Conservation (phyloP, 768 basidiomycete genomes). For the Leccinellum luteum region DNA sequence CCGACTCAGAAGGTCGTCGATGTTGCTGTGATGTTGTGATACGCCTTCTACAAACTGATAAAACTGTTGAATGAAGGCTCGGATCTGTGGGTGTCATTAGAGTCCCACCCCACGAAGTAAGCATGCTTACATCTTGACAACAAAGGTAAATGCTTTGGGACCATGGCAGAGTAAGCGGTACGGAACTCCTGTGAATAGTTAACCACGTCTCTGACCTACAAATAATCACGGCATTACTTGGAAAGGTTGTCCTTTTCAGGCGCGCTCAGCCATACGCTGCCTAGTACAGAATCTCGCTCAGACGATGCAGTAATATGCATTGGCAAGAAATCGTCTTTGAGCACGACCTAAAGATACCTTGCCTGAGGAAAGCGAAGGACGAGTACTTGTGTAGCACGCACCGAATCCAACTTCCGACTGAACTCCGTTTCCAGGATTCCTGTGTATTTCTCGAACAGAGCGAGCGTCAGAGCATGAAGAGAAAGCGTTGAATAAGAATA, state of each 20-base stretch:
- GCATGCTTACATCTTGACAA: slow-evolving; percentile 71
- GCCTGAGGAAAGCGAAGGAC: neutral
- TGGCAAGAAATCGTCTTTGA: slow-evolving; percentile 83
- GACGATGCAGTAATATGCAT: slow-evolving; percentile 66
- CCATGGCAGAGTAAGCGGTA: slow-evolving; percentile 84
- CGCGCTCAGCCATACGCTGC: slow-evolving; percentile 78
- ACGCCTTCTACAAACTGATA: slow-evolving; percentile 97
- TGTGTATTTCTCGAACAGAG: slow-evolving; percentile 88
- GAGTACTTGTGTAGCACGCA: slow-evolving; percentile 33
- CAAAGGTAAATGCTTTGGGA: slow-evolving; percentile 94
- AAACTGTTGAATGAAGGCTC: slow-evolving; percentile 89
- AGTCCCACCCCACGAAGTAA: neutral
- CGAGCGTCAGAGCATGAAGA: slow-evolving; percentile 80
- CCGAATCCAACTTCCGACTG: slow-evolving; percentile 75
- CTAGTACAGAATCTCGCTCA: slow-evolving; percentile 74
- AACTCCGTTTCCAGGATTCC: slow-evolving; percentile 79
- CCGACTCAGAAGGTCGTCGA: slow-evolving; percentile 88
- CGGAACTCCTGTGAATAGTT: slow-evolving; percentile 44
- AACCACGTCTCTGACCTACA: neutral
- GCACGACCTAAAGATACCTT: slow-evolving; percentile 58
- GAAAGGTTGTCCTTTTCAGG: slow-evolving; percentile 59
- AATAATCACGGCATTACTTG: slow-evolving; percentile 37
- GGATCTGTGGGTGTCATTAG: slow-evolving; percentile 51
- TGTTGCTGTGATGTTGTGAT: slow-evolving; percentile 85
- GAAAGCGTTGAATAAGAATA: slow-evolving; percentile 84